These are phyloP conservation scores for Cryphonectria naterciae DNA, from an alignment of 2,329 filamentous ascomycete species.

Conservation along the genomic window DNA sequence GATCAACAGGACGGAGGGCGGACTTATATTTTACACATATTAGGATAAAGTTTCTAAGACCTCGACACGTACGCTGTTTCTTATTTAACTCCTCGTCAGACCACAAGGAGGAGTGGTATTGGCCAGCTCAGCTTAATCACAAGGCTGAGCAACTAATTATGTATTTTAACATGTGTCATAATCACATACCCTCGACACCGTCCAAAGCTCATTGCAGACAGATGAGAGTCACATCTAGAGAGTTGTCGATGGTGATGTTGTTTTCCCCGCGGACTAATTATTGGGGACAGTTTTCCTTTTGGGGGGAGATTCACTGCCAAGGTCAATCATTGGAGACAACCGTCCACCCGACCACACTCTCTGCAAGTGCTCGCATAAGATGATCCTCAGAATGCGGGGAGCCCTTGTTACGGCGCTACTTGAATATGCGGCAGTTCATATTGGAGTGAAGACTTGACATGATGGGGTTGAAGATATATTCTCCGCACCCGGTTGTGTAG, in stretches of 20 bases:
- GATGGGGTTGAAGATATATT: background rate
- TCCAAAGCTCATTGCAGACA: background rate
- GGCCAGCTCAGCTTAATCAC: background rate
- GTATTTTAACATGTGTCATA: background rate
- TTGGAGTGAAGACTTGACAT: background rate
- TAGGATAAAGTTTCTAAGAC: background rate
- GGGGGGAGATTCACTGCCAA: background rate
- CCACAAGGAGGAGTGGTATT: background rate
- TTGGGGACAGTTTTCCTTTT: background rate
- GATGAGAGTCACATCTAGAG: background rate
- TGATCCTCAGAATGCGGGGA: slow-evolving; percentile 12
- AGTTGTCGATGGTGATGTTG: background rate
- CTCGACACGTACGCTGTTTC: background rate
- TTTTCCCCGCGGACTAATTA: background rate
- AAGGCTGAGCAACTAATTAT: background rate
- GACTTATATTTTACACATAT: background rate
- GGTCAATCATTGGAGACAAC: background rate
- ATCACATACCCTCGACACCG: too few species aligned
- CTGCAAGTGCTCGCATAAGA: slow-evolving; percentile 2
- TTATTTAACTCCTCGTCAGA: background rate
- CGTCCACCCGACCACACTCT: background rate
- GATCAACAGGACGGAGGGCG: background rate
- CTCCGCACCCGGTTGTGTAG: background rate
- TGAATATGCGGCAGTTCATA: slow-evolving; percentile 10
- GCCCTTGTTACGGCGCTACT: slow-evolving; percentile 1